Base-by-base conservation (phyloP, 805 yeast genomes). In the Myxozyma sirexii region DNA sequence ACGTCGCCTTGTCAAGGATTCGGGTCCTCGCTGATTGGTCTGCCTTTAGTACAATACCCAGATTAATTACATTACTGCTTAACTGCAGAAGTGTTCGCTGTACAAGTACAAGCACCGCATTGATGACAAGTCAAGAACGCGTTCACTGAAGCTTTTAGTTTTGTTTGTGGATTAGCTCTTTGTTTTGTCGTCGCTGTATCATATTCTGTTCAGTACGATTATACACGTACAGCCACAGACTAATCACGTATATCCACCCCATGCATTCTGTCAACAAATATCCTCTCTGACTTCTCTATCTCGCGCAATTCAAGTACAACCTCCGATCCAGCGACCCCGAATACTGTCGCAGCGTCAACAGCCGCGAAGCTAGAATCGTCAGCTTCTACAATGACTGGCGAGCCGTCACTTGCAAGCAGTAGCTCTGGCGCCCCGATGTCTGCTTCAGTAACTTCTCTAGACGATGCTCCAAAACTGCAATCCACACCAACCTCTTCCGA, bases 21-120 rank as follows among this genome's bases (percentile, higher is more conserved):
- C 44, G 35, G 45, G 17, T 27, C 21, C 45, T 39, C 53, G 43
- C 53, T 48, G 53, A 48, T 48, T 48, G 53, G 53, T 23, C 43
- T 37, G 29, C 19, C n/a, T n/a, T n/a, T 3, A 39, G 54, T 50
- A 41, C 48, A 31, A 42, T 15, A 15, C 47, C 39, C 55, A 2
- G 7, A 2, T 4, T 21, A 24, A 12, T 33, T 23, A 17, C 17
- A 8, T 2, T n/a, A 29, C 17, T 3, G 37, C 37, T 4, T 19
- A 19, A 19, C 6, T 31, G 10, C 8, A 19, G 15, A 13, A 27
- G 27, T 13, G 17, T 5, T 27, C 13, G 12, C 21, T 12, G 31
- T 21, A 29, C 10, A 6, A 7, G 10, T 29, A 29, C 33, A 29
- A 29, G 10, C 33, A 6, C 33, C 33, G 10, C 6, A 29, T 29